Base-by-base conservation (phyloP, 2,329 filamentous ascomycete genomes). In the Colletotrichum coccodes region DNA sequence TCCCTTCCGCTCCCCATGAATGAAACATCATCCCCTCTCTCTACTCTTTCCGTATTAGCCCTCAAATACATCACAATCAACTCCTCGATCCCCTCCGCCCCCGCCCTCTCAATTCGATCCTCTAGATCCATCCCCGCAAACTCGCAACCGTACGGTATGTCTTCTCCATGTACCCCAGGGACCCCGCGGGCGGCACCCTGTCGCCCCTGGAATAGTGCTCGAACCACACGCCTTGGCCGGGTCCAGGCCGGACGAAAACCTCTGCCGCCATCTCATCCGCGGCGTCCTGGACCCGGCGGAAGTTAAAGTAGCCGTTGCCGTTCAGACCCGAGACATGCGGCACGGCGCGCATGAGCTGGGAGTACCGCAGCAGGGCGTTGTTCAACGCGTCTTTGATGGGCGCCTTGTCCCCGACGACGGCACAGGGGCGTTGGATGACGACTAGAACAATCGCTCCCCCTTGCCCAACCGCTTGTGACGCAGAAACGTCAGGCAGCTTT, bases 341-440 rank as follows among this genome's bases (percentile, higher is more conserved):
- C 18, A 59, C 56, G 38, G 28, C 32, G 18, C 56, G 28, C 14
- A 59, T 28, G 40, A n/a, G 16, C 3, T n/a, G 18, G 4, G 56
- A 44, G 26, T 23, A 44, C 11, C 38, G 21, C 38, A 44, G 28
- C 16, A 59, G 18, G 23, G 28, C 30, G 21, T 59, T 59, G 21
- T 59, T 59, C 56, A 59, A 26, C 5, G 44, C 56, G n/a, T 59
- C 56, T n/a, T 46, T 26, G 9, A 26, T 21, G 11, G 56, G 56
- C 14, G 56, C 56, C 16, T 44, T 6, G 34, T 59, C 56, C 21
- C 56, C 40, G 11, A 59, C 32, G 23, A 59, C 12, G 26, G 56
- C 40, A 40, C 56, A 59, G 23, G 30, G 30, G 18, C 56, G 28
- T 3, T 79, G 75, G 7, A 79, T 73, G 4, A 59, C 59, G 3